A percentile compares a stretch with the other conserved stretches of the same genome.
Conservation (phyloP, 208 protist species). For the Wallacemonas sp. region DNA sequence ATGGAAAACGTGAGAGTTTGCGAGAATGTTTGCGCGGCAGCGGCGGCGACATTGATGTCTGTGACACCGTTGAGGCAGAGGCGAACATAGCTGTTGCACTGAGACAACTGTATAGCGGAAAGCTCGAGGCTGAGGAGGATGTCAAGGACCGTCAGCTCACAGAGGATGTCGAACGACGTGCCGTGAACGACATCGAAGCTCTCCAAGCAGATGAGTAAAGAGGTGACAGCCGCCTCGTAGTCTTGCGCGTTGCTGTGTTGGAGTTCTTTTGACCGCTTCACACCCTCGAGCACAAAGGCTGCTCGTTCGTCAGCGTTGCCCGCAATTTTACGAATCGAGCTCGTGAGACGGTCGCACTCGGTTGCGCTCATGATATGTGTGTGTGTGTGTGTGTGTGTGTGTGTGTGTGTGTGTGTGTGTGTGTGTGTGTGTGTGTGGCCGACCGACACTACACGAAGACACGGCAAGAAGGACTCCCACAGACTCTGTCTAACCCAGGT, state of each 20-base stretch:
- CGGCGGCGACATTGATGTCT: slow-evolving; percentile 39
- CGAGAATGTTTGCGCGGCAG: slow-evolving; percentile 61
- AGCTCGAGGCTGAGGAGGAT: slow-evolving; percentile 75
- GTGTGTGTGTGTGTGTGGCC: not conserved
- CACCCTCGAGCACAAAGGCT: slow-evolving; percentile 49
- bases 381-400: too few species aligned
- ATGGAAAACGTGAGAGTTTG: slow-evolving; percentile 58
- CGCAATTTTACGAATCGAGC: slow-evolving; percentile 41
- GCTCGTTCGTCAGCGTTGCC: slow-evolving; percentile 29
- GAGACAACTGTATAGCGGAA: slow-evolving; percentile 66
- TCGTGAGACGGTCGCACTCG: slow-evolving; percentile 34
- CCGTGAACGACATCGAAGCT: slow-evolving; percentile 71
- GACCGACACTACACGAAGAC: not conserved
- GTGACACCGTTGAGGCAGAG: slow-evolving; percentile 65
- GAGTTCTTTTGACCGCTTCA: slow-evolving; percentile 68
- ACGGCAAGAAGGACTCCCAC: too few species aligned
- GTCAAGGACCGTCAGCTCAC: slow-evolving; percentile 72
- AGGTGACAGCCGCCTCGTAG: slow-evolving; percentile 66
- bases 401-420: not conserved
- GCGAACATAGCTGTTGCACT: slow-evolving; percentile 81
- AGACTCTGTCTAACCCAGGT: too few species aligned
- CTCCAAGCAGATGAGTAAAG: slow-evolving; percentile 68
- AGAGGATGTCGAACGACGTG: slow-evolving; percentile 47
- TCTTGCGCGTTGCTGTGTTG: slow-evolving; percentile 70
- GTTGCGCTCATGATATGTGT: not conserved